phyloP scores from a whole-genome alignment of 768 basidiomycete species.

The Leucocoprinus sp. region DNA sequence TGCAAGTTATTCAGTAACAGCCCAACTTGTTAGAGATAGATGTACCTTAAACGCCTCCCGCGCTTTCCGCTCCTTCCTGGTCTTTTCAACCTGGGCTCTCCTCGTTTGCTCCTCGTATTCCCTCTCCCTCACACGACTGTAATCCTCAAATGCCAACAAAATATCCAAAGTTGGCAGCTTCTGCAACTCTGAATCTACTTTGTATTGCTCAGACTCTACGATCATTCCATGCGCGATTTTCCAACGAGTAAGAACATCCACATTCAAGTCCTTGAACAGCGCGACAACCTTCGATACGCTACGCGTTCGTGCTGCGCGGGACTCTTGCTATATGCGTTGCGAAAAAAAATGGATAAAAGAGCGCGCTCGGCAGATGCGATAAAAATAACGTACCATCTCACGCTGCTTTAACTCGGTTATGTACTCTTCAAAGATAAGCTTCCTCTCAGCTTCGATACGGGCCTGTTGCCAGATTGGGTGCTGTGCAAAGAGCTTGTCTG shows the following conservation, averaged over 20 bases:
- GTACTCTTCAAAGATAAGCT: slow-evolving; percentile 87
- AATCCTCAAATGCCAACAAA: slow-evolving; percentile 89
- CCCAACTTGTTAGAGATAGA: slow-evolving; percentile 12
- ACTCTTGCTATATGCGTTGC: slow-evolving; percentile 53
- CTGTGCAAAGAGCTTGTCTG: slow-evolving; percentile 76
- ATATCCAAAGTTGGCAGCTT: slow-evolving; percentile 87
- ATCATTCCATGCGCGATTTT: slow-evolving; percentile 74
- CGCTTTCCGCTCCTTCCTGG: slow-evolving; percentile 79
- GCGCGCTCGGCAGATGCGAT: neutral
- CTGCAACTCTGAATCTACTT: slow-evolving; percentile 64
- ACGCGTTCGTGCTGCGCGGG: slow-evolving; percentile 64
- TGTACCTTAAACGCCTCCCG: slow-evolving; percentile 83
- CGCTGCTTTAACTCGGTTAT: slow-evolving; percentile 77
- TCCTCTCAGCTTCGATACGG: slow-evolving; percentile 77
- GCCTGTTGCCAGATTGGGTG: slow-evolving; percentile 91
- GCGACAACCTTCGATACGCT: slow-evolving; percentile 77
- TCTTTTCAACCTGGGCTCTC: slow-evolving; percentile 73
- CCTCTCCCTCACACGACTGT: slow-evolving; percentile 80
- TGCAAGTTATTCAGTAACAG: neutral
- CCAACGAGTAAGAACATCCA: slow-evolving; percentile 95
- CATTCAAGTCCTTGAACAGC: slow-evolving; percentile 79
- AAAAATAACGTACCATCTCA: slow-evolving; percentile 63
- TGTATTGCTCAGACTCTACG: slow-evolving; percentile 72
- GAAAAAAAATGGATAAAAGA: slow-evolving; percentile 4
- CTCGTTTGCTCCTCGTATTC: slow-evolving; percentile 88